Base-by-base conservation (phyloP, 306 rosid species). In the Acmispon strigosus region DNA sequence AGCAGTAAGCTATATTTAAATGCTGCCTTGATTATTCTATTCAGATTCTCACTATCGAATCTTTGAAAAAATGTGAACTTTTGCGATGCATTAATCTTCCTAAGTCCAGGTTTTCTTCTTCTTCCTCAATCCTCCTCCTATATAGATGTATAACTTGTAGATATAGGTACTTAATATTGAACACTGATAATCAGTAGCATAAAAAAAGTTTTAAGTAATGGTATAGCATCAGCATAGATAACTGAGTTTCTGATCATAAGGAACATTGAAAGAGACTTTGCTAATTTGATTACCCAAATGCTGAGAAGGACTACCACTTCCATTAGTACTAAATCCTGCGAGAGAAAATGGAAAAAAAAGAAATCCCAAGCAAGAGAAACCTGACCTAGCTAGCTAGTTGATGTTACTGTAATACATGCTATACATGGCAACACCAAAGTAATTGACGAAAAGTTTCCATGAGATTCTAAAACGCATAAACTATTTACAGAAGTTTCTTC, bases 281-380 rank as follows among this genome's bases (percentile, higher is more conserved):
- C n/a, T n/a, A 66, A 32, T 44, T 56, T 29, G 74, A 75, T 45
- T 19, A 36, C 58, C 67, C 13, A 55, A 66, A 37, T 56, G 15
- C 56, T 53, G 9, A 53, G 20, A 61, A 11, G 44, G 66, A 47
- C 36, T 15, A 41, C 14, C 4, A 64, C 2, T 45, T 45, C 13
- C 62, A 62, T 18, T 43, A 64, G 49, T 55, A 52, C 42, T 56
- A 10, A 19, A 27, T 2, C 55, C 69, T 34, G 52, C 65, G 8
- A 47, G 52, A 49, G 70, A 67, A 3, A 66, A 14, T 15, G 34
- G 24, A 7, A 51, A 27, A 39, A 7, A 51, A 32, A 62, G 5
- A 22, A 3, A 63, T 27, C 66, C 57, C 45, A 63, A 62, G 48
- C 60, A 24, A 43, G 61, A 75, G 61, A 56, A 39, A 39, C 43